Evolutionary conservation across 768 basidiomycete genomes (phyloP), one percentile per base, ranked within the genome.

Genomic region (Gyrodon lividus): DNA sequence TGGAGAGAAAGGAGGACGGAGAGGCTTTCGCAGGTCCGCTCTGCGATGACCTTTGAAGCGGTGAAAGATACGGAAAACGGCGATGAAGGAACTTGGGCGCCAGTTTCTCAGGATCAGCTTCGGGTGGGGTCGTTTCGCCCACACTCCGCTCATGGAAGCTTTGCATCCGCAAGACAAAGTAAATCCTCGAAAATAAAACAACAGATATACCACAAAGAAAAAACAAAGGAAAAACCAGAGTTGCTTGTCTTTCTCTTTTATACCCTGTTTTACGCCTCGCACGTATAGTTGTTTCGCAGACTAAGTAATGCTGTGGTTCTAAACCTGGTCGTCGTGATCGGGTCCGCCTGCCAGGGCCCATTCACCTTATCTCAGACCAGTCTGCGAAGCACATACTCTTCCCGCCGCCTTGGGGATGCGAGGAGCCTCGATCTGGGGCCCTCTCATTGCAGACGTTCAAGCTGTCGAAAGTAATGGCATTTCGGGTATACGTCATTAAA

Each of bases 1-100:
- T 87, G 72, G 77, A 68, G 62, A 56, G 50, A 48, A 47, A 40
- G 19, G 26, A 38, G 26, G 33, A 42, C 23, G 35, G 52, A 20
- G 48, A 34, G 34, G 37, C 37, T 28, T 43, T 41, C 42, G 60
- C 47, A 52, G 50, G 9, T 43, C 31, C 20, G 51, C 22, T 47
- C 52, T 50, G 58, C 48, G 51, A 59, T 50, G 62, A 57, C 47
- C 64, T 56, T 51, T 52, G 59, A 56, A 55, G 55, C 50, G 43
- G 30, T 19, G 50, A 39, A 52, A 38, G 50, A 48, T 44, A 45
- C 28, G 43, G 28, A 50, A 48, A 41, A 30, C 42, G 50, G 40
- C 10, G 23, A 38, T 37, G 35, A 24, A 43, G 47, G 53, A 46
- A 39, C 35, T 43, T 48, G 42, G 38, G 34, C 51, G 51, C n/a